Percentiles rank a stretch among this genome's conserved stretches.
These are phyloP conservation scores for Aspergillus panamensis DNA, from an alignment of 495 filamentous ascomycete species.

Conservation along the genomic window DNA sequence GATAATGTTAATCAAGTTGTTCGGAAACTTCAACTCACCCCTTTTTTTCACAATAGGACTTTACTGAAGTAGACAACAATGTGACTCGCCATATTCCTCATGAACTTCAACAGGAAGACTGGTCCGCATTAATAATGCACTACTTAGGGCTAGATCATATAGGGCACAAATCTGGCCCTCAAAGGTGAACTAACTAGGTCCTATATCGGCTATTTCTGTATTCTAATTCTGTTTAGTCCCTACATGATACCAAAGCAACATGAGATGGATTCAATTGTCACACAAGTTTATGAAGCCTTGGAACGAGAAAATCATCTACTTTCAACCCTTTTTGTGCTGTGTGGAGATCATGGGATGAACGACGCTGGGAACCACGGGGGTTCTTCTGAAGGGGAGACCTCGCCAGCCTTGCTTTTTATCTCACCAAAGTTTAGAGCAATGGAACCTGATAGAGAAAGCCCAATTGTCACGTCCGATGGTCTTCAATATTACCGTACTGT, in stretches of 20 bases:
- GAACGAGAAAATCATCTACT: slow-evolving; percentile 62
- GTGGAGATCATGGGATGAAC: slow-evolving; percentile 98
- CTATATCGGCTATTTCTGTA: neutral
- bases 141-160: slow-evolving; percentile 97
- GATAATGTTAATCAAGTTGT: slow-evolving; percentile 1
- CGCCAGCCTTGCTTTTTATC: slow-evolving; percentile 85
- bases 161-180: slow-evolving; percentile 92
- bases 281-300: slow-evolving; percentile 71
- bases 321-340: slow-evolving; percentile 79
- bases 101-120: slow-evolving; percentile 74
- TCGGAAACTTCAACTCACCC: slow-evolving; percentile 24
- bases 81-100: slow-evolving; percentile 83
- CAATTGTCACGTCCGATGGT: slow-evolving; percentile 41
- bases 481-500: slow-evolving; percentile 79
- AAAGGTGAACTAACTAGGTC: slow-evolving; percentile 50
- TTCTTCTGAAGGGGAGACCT: slow-evolving; percentile 88
- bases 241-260: slow-evolving; percentile 90
- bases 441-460: slow-evolving; percentile 37
- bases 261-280: slow-evolving; percentile 89
- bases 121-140: slow-evolving; percentile 92
- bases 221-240: slow-evolving; percentile 48
- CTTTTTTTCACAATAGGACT: slow-evolving; percentile 61
- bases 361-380: slow-evolving; percentile 97
- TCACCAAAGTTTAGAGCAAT: slow-evolving; percentile 75
- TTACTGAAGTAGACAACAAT: slow-evolving; percentile 95